Evolutionary conservation across 768 basidiomycete genomes (phyloP).

Genomic region (Tricholoma sp.): DNA sequence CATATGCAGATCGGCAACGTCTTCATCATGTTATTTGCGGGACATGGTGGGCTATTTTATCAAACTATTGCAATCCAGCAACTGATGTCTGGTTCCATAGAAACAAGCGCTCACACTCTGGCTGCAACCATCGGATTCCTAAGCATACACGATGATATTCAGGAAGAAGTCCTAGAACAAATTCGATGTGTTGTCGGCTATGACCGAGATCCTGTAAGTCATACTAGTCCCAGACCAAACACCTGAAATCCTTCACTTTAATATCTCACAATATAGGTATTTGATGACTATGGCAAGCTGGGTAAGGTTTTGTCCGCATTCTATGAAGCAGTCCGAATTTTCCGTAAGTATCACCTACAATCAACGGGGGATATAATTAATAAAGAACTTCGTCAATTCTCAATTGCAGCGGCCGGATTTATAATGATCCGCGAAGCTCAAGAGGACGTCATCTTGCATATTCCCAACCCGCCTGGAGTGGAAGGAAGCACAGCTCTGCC

Average conservation of each 20-base stretch:
- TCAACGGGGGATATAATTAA: neutral
- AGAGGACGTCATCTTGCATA: conserved; percentile 35
- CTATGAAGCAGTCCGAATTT: conserved; percentile 39
- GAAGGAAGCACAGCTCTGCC: conserved; percentile 33
- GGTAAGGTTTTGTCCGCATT: conserved; percentile 39
- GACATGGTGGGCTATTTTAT: conserved; percentile 37
- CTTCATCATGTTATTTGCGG: conserved; percentile 50
- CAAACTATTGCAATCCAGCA: neutral
- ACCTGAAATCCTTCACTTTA: neutral
- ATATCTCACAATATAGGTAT: conserved; percentile 20
- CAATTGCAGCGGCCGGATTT: conserved; percentile 31
- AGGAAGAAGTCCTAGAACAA: conserved; percentile 37
- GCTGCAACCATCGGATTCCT: conserved; percentile 40
- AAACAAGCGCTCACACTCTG: conserved; percentile 41
- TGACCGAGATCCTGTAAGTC: conserved; percentile 28
- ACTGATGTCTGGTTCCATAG: conserved; percentile 14
- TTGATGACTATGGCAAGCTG: conserved; percentile 36
- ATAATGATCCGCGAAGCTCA: conserved; percentile 37
- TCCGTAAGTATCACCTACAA: conserved; percentile 29
- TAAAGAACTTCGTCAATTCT: neutral
- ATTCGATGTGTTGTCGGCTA: conserved; percentile 30
- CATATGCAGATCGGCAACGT: conserved; percentile 44
- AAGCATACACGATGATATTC: conserved; percentile 36
- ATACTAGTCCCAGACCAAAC: neutral
- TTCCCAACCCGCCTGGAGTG: conserved; percentile 36